Evolutionary conservation across 148 eudicot genomes (phyloP), one percentile per base, ranked within the genome.

Genomic region (Chenopodium album): DNA sequence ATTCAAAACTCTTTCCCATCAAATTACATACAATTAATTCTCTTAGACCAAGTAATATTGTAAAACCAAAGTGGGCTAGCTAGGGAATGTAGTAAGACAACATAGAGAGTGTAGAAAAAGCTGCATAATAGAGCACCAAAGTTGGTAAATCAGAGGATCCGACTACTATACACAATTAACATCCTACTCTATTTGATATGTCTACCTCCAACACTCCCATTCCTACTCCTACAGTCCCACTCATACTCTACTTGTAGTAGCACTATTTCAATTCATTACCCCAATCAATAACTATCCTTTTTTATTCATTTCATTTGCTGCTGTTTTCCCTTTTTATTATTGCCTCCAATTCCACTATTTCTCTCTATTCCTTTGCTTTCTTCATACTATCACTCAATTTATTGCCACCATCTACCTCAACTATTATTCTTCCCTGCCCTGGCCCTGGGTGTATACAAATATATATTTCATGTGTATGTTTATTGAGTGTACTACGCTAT

Each of bases 121-220:
- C 31, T 44, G 75, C 31, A 72, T 44, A 44, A 71, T 71, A 72
- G 75, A 72, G 56, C 56, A 1, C 54, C 54, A 72, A 46, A 72
- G 29, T 72, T 72, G 56, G 75, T 54, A 72, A 72, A 22, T 19
- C 75, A 72, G 17, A 72, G 29, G 75, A 72, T 44, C 75, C 75
- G 6, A 62, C 66, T 5, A 62, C 5, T 34, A 34, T 34, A 34
- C 5, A 72, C 56, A 32, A 17, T 17, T 29, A 16, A 37, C 73
- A 41, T 32, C 48, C 5, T 4, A 32, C 72, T 14, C 50, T 34
- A 19, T 17, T 7, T 72, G 23, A 41, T 46, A n/a, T 0, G 7
- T 46, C 29, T n/a, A 46, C 29, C 11, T 41, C 54, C 7, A 41
- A 41, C 11, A 22, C 19, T 62, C 54, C 7, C 44, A 41, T 11